Evolutionary conservation across 75 land plant genomes (phyloP).

Genomic region (Pinus albicaulis): DNA sequence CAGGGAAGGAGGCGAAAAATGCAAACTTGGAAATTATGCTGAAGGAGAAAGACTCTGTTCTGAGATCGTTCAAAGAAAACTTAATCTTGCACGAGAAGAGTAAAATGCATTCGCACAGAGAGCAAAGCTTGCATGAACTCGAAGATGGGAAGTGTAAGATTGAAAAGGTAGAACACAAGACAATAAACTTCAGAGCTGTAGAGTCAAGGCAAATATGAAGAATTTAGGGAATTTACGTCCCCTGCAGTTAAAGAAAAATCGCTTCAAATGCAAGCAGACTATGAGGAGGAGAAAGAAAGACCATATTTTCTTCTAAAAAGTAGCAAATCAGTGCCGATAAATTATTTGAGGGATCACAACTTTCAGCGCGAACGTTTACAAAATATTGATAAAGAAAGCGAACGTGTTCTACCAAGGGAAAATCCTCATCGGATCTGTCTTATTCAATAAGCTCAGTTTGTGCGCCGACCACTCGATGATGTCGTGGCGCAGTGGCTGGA

Average conservation of each 20-base stretch:
- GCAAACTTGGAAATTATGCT: constrained; percentile 34
- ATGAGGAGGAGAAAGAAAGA: constrained; percentile 11
- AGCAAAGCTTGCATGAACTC: constrained; percentile 9
- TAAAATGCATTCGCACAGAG: constrained; percentile 9
- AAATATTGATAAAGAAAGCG: background rate
- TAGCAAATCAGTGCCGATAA: constrained; percentile 6
- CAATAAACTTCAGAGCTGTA: background rate
- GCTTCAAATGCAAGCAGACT: background rate
- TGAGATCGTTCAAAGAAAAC: constrained; percentile 39
- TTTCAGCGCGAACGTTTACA: background rate
- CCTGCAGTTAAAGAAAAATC: constrained; percentile 14
- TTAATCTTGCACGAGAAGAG: constrained; percentile 5
- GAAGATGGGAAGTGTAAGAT: constrained; percentile 24
- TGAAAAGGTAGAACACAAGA: constrained; percentile 16
- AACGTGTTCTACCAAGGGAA: background rate
- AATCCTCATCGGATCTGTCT: too few relatives aligned
- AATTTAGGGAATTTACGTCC: background rate
- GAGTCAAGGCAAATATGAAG: background rate
- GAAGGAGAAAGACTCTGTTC: constrained; percentile 34
- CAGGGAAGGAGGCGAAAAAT: constrained; percentile 38
- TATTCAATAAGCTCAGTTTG: too few relatives aligned
- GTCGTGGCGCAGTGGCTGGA: too few relatives aligned
- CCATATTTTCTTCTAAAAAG: constrained; percentile 5
- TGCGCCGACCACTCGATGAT: too few relatives aligned
- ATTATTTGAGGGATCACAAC: background rate